A percentile compares a stretch with the other conserved stretches of the same genome.
Conservation (phyloP, 2,329 filamentous ascomycete species). For the Xylariaceae sp. region DNA sequence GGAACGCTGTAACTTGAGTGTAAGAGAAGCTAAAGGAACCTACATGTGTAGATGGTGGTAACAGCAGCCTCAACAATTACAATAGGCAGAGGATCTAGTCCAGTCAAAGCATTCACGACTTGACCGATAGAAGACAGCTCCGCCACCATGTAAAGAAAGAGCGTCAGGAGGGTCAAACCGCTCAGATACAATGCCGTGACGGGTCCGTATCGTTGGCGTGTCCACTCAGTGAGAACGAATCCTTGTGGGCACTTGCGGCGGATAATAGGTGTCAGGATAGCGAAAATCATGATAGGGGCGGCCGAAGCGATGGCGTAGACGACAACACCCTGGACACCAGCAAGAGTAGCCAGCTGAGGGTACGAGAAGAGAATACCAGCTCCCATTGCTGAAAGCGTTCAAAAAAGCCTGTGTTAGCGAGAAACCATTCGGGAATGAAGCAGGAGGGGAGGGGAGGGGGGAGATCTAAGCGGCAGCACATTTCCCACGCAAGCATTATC, state of each 20-base stretch:
- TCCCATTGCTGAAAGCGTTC: constrained; percentile 63
- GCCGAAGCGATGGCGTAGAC: constrained; percentile 70
- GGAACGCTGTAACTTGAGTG: background rate
- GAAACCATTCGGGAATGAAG: constrained; percentile 17
- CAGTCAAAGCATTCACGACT: constrained; percentile 68
- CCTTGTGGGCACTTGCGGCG: constrained; percentile 74
- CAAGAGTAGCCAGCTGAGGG: constrained; percentile 71
- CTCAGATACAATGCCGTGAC: constrained; percentile 68
- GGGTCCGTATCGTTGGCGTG: constrained; percentile 68
- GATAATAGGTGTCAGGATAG: constrained; percentile 69
- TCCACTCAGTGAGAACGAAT: constrained; percentile 82
- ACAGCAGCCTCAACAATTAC: constrained; percentile 73
- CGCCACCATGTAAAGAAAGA: constrained; percentile 83
- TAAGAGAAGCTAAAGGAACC: constrained; percentile 20
- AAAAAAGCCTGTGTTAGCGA: constrained; percentile 36
- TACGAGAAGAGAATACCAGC: constrained; percentile 81
- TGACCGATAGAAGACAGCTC: constrained; percentile 78
- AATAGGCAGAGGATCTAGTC: constrained; percentile 66
- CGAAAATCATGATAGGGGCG: constrained; percentile 69
- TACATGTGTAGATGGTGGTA: constrained; percentile 80
- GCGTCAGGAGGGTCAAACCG: constrained; percentile 70
- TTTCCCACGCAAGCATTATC: constrained; percentile 99
- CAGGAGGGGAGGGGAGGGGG: constrained; percentile 33
- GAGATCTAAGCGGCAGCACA: constrained; percentile 77
- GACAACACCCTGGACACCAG: constrained; percentile 72